These are phyloP conservation scores for Starmerella sirachaensis DNA, from an alignment of 805 yeast genomes.

Conservation along the genomic window DNA sequence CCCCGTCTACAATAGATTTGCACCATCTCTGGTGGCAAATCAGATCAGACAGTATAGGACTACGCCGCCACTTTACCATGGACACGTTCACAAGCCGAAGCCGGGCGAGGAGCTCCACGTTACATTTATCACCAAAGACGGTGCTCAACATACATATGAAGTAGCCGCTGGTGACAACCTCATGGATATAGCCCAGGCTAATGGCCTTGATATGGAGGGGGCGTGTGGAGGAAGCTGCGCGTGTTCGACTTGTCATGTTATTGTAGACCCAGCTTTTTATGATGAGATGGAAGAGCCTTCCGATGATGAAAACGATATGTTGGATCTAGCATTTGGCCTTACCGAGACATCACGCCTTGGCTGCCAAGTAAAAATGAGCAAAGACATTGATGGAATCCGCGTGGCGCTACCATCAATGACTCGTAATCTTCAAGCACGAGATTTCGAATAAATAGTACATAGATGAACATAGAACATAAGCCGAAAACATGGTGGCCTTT, in stretches of 20 bases:
- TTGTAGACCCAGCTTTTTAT: conserved; percentile 88
- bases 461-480: background rate
- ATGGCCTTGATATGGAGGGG: conserved; percentile 86
- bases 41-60: no score
- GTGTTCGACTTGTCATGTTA: conserved; percentile 94
- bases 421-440: conserved; percentile 72
- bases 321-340: conserved; percentile 91
- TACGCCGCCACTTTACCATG: conserved; percentile 37
- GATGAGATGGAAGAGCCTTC: conserved; percentile 88
- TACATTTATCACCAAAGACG: conserved; percentile 87
- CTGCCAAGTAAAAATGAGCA: conserved; percentile 82
- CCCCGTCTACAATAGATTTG: no score
- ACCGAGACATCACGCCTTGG: conserved; percentile 95
- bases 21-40: no score
- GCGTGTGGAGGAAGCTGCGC: conserved; percentile 99
- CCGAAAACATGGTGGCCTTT: background rate
- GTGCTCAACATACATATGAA: conserved; percentile 66
- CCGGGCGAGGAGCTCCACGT: conserved; percentile 86
- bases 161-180: conserved; percentile 87
- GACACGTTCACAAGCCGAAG: conserved; percentile 79
- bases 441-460: conserved; percentile 36
- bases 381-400: conserved; percentile 82
- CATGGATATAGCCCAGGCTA: conserved; percentile 87
- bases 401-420: conserved; percentile 98
- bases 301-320: conserved; percentile 97